A percentile compares a stretch with the other conserved stretches of the same genome.
Conservation (phyloP, 805 yeast genomes). For the Blastobotrys peoriensis region DNA sequence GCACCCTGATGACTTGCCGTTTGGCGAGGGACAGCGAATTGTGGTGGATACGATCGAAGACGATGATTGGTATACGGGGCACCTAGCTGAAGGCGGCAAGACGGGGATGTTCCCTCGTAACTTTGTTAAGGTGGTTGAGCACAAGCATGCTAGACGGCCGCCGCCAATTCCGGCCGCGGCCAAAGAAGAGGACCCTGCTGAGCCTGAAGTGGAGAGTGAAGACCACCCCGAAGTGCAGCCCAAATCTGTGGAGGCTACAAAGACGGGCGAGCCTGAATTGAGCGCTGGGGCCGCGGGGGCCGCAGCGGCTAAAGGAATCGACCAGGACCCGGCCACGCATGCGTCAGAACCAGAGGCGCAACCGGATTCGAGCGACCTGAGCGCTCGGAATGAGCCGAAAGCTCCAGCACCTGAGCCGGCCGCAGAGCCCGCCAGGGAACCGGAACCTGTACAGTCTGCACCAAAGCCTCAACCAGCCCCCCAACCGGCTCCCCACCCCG, state of each 20-base stretch:
- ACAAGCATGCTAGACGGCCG: slow-evolving; percentile 2
- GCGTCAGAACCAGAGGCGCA: not conserved
- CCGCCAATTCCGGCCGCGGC: slow-evolving; percentile 6
- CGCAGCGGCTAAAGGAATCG: too few species aligned
- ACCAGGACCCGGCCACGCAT: not conserved
- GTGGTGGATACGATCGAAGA: slow-evolving; percentile 77
- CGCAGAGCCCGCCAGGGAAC: not conserved
- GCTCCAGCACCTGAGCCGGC: not conserved
- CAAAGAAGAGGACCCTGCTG: slow-evolving; percentile 3
- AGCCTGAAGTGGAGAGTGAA: slow-evolving; percentile 2
- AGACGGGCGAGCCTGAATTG: slow-evolving; percentile 2
- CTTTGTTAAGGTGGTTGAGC: slow-evolving; percentile 51
- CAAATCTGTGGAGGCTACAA: slow-evolving; percentile 9
- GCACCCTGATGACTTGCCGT: slow-evolving; percentile 78
- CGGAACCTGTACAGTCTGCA: not conserved
- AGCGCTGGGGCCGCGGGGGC: too few species aligned
- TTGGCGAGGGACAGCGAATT: slow-evolving; percentile 60
- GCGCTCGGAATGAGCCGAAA: too few species aligned
- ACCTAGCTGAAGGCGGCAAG: slow-evolving; percentile 38
- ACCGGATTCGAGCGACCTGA: not conserved
- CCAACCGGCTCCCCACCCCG: not conserved
- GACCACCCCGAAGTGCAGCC: not conserved
- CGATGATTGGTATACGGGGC: slow-evolving; percentile 87
- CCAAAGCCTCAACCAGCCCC: not conserved
- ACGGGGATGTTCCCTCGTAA: slow-evolving; percentile 84